Base-by-base conservation (phyloP, 2,329 filamentous ascomycete species). In the Rhynchosporium agropyri region DNA sequence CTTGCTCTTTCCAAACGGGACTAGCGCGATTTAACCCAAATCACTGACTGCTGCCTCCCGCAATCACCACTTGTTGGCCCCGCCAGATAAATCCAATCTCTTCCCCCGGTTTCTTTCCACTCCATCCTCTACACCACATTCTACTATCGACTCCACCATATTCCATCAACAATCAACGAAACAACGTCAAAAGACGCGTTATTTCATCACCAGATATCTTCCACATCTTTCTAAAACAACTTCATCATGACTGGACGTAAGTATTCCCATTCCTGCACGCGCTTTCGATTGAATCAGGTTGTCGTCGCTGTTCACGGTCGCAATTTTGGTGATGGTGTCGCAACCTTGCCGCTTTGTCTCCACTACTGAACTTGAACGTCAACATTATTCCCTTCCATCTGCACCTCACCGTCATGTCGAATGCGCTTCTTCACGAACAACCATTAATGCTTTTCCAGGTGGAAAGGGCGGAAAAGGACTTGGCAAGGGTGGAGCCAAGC, bases 401-500 rank as follows among this genome's bases (percentile, higher is more conserved):
- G 15, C 20, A 45, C 40, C 12, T 20, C 40, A 57, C 49, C 56
- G 26, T 40, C 56, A n/a, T 7, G 56, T 58, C 29, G 42, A 42
- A n/a, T 12, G 20, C 4, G 28, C n/a, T 28, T 36, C 10, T n/a
- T 15, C 13, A 29, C 38, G 28, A 51, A 46, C 15, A 57, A 38
- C 38, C 36, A 64, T 55, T 64, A 33, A 61, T 33, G 40, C 40
- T 74, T 64, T 67, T 68, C 67, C 61, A 73, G 71, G 71, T 62
- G 71, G 71, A 71, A 73, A 73, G 84, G 92, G 92, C 81, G 93
- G 93, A 79, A 97, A 97, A 88, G 93, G 92, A 79, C 92, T 97
- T 81, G 93, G 93, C 80, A 97, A 97, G 89, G 93, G 93, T 72
- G 93, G 93, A 80, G 94, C 94, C 82, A 98, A 97, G 90, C 93